Evolutionary conservation across 805 yeast genomes (phyloP), one percentile per base, ranked within the genome.

Genomic region (Sugiyamaella valdiviana): DNA sequence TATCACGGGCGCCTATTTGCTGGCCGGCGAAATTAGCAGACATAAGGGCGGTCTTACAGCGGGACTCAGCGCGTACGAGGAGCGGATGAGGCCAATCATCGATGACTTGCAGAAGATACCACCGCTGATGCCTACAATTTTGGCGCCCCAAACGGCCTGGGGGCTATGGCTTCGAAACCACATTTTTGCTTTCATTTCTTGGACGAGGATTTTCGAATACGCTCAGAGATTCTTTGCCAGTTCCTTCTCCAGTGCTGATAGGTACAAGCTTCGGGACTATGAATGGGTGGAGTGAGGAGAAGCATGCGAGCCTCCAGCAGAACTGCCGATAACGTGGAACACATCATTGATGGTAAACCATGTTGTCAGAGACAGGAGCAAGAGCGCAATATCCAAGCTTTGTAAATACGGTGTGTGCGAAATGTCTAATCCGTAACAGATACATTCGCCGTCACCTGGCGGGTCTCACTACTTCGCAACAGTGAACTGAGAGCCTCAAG

Each of bases 41-140:
- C 36, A 41, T 15, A 26, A 23, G 35, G 44, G 21, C 9, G 6
- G 15, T 26, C 17, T 41, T 10, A 20, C 7, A 10, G 36, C 21
- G 10, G 37, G 22, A 17, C 44, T 41, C 17, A 41, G 22, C 4
- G 36, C 21, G 5, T 41, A 24, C 36, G 35, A 41, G 7, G 36
- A 6, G 21, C 36, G 9, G 21, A 41, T 41, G 20, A 21, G 23
- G 21, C 44, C 44, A 22, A 41, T 41, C 4, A 15, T 41, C n/a
- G 20, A 41, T 41, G 36, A 23, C 6, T 16, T 41, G 29, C 36
- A 41, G 12, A 41, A 24, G 44, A 23, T 26, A n/a, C 44, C 37
- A n/a, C 44, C 44, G 14, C 37, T 41, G 5, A n/a, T n/a, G n/a
- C 29, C 36, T 24, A 20, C 44, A 20, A 26, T 41, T 19, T 15